These are phyloP conservation scores for Rhodomyrtus psidioides DNA, from an alignment of 441 rosid species.

Conservation along the genomic window DNA sequence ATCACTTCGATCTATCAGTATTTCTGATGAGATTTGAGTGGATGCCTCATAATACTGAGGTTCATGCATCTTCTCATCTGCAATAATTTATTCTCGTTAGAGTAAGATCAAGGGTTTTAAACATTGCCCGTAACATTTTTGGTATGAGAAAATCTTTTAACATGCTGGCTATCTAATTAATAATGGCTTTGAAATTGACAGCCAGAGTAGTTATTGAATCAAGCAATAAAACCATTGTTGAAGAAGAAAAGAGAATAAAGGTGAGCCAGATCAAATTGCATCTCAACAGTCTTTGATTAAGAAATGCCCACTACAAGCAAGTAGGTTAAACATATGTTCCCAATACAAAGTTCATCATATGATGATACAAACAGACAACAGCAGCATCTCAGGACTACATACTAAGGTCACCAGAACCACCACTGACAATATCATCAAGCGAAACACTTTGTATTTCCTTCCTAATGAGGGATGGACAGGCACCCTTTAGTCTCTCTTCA, in stretches of 20 bases:
- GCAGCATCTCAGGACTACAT: constrained; percentile 53
- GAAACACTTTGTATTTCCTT: constrained; percentile 68
- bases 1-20: constrained; percentile 26
- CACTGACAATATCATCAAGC: constrained; percentile 78
- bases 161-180: background rate
- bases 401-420: constrained; percentile 70
- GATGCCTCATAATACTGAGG: constrained; percentile 26
- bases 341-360: constrained; percentile 18
- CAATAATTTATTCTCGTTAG: constrained; percentile 28
- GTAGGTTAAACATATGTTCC: constrained; percentile 1
- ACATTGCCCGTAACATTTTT: constrained; percentile 6
- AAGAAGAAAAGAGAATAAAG: constrained; percentile 13
- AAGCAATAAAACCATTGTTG: background rate
- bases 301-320: constrained; percentile 22
- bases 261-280: background rate
- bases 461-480: constrained; percentile 70
- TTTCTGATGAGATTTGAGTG: constrained; percentile 26
- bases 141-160: background rate
- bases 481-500: constrained; percentile 56
- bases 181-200: constrained; percentile 1
- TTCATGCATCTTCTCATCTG: constrained; percentile 47
- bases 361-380: constrained; percentile 29
- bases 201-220: background rate
- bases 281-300: background rate
- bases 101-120: constrained; percentile 10